Evolutionary conservation across 441 rosid species (phyloP), one percentile per base, ranked within the genome.

Genomic region (Biscutella laevigata): DNA sequence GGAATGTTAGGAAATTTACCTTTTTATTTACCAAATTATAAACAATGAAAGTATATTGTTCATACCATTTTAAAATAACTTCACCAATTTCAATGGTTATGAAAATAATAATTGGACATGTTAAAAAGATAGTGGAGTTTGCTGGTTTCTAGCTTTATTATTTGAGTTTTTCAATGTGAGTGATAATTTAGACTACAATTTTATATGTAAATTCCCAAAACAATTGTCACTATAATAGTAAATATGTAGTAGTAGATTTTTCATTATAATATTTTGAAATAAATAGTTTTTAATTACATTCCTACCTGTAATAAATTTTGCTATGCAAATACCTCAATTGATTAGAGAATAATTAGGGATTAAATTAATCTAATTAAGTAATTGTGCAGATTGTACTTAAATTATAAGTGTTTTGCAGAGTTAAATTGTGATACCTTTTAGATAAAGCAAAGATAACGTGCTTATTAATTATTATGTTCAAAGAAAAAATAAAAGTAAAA

Each of bases 391-490:
- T 14, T 50, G 54, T 65, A 57, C 35, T 42, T 66, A 58, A 43
- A 36, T 22, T 2, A 22, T 22, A 4, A 26, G 12, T 19, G 46
- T 19, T 66, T 40, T 46, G 57, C 62, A 40, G 53, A 27, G 61
- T 37, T 67, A 45, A 67, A 48, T 32, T 42, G 27, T 37, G 58
- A 67, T 67, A 36, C 33, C 77, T 65, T 78, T 62, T 20, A 7
- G 42, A 59, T 12, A 57, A 71, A 77, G 81, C 73, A 71, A 69
- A 70, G 53, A 38, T 17, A 64, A 74, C 73, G 71, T 74, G 81
- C 52, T 54, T 24, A 62, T 68, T 52, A 70, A 70, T 73, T 61
- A 66, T 34, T 56, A 28, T 49, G 21, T 7, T 38, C 59, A 22
- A 24, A 1, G 29, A 27, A 45, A 42, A 13, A 28, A 28, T 22